A percentile compares a stretch with the other conserved stretches of the same genome.
Conservation (phyloP, 495 filamentous ascomycete genomes). For the Penicillium lividum region DNA sequence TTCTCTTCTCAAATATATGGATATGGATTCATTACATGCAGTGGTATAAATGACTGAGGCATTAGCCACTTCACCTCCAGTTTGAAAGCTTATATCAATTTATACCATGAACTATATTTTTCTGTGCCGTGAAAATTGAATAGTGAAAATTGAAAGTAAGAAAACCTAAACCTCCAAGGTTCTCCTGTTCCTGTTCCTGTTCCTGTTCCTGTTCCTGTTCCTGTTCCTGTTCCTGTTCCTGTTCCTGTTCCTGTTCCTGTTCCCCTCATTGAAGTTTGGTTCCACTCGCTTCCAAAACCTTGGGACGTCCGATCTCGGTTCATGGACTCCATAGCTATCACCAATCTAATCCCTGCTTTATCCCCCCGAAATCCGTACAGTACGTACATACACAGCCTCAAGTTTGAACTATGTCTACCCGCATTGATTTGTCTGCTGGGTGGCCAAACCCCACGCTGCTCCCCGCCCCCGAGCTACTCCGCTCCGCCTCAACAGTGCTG, state of each 20-base stretch:
- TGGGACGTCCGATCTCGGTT: conserved; percentile 12
- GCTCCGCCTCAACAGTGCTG: conserved; percentile 57
- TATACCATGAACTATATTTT: too few species aligned
- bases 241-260: conserved; percentile 2
- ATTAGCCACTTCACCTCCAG: too few species aligned
- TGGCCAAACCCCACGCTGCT: conserved; percentile 73
- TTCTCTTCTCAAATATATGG: too few species aligned
- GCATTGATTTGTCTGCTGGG: conserved; percentile 68
- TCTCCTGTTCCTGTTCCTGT: neutral
- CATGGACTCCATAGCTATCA: conserved; percentile 1
- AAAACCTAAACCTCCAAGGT: too few species aligned
- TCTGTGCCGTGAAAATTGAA: too few species aligned
- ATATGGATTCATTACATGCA: too few species aligned
- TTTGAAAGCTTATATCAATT: too few species aligned
- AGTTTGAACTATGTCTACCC: neutral
- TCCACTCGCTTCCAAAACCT: conserved; percentile 16
- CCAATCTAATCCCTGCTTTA: neutral
- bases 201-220: conserved; percentile 1
- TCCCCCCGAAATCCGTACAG: too few species aligned
- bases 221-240: neutral
- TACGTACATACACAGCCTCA: neutral
- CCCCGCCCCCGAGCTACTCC: conserved; percentile 57
- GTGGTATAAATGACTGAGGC: too few species aligned
- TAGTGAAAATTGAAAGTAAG: too few species aligned
- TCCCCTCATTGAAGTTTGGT: conserved; percentile 3